Percentiles rank a stretch among this genome's conserved stretches.
phyloP scores from a whole-genome alignment of 2,329 filamentous ascomycete species.

The Fusarium austroafricanum region DNA sequence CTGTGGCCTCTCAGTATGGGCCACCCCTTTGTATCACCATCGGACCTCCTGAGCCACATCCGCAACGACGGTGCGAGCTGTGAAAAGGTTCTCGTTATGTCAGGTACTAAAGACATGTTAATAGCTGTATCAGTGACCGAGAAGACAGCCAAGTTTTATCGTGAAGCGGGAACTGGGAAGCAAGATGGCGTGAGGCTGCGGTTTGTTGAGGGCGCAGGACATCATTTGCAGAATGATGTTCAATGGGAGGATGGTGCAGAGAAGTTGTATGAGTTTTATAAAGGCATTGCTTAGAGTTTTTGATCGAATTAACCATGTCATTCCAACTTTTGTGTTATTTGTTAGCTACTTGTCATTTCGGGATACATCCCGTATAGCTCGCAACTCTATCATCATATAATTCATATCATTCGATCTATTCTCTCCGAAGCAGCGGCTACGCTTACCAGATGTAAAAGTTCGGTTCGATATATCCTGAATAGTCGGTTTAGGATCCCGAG shows the following conservation, averaged over 20 bases:
- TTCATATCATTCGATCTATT: slow-evolving; percentile 10
- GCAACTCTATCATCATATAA: slow-evolving; percentile 6
- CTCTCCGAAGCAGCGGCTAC: not conserved
- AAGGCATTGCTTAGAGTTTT: slow-evolving; percentile 22
- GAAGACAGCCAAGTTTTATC: slow-evolving; percentile 51
- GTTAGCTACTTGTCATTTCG: not conserved
- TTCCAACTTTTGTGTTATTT: not conserved
- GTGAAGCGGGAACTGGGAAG: slow-evolving; percentile 19
- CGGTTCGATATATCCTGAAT: slow-evolving; percentile 4
- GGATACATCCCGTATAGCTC: slow-evolving; percentile 2
- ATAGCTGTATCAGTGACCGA: slow-evolving; percentile 54
- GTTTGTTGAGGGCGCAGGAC: slow-evolving; percentile 58
- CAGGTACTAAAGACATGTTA: slow-evolving; percentile 55
- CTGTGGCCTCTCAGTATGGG: slow-evolving; percentile 64
- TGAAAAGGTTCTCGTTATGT: slow-evolving; percentile 54
- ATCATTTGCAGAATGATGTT: slow-evolving; percentile 66
- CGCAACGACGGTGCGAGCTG: slow-evolving; percentile 31
- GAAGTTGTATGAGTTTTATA: slow-evolving; percentile 58
- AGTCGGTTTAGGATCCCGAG: slow-evolving; percentile 41
- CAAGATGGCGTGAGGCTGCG: slow-evolving; percentile 54
- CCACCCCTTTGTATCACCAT: slow-evolving; percentile 55
- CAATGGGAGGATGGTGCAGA: slow-evolving; percentile 60
- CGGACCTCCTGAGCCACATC: slow-evolving; percentile 55
- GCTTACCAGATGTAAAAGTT: not conserved
- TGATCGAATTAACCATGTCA: too few species aligned